phyloP scores from a whole-genome alignment of 495 filamentous ascomycete genomes.

The Friedmanniomyces simplex region DNA sequence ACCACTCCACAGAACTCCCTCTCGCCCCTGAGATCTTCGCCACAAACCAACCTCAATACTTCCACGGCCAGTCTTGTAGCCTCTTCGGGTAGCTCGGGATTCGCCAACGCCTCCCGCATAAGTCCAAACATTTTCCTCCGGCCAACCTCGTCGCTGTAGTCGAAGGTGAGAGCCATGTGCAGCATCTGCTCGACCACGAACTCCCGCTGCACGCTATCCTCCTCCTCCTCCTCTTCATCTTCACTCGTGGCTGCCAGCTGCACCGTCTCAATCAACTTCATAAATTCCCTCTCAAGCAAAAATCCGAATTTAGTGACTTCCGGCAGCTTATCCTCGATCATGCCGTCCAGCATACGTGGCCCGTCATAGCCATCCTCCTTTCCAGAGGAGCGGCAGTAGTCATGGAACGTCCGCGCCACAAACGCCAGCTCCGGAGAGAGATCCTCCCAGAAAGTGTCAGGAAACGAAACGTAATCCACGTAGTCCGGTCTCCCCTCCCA shows the following conservation, averaged over 20 bases:
- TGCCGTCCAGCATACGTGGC: conserved; percentile 37
- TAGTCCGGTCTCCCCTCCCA: conserved; percentile 94
- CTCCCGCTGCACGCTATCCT: conserved; percentile 74
- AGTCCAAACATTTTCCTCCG: conserved; percentile 89
- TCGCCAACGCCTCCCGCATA: conserved; percentile 70
- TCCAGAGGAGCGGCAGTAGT: conserved; percentile 62
- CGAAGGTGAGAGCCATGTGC: conserved; percentile 79
- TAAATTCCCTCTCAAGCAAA: conserved; percentile 68
- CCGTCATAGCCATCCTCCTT: conserved; percentile 47
- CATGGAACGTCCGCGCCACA: conserved; percentile 81
- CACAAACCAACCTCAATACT: conserved; percentile 69
- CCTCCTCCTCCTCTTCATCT: conserved; percentile 57
- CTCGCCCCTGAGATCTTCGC: conserved; percentile 66
- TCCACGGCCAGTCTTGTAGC: conserved; percentile 81
- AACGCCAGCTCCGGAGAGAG: conserved; percentile 80
- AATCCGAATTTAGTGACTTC: conserved; percentile 84
- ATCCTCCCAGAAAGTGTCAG: conserved; percentile 78
- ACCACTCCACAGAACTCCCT: conserved; percentile 89
- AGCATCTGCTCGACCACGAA: conserved; percentile 93
- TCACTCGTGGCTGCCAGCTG: conserved; percentile 39
- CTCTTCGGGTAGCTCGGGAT: conserved; percentile 83
- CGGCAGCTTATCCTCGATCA: conserved; percentile 86
- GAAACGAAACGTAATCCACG: conserved; percentile 65
- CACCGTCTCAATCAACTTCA: conserved; percentile 60
- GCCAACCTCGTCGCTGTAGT: conserved; percentile 93